These are phyloP conservation scores for Metschnikowia chrysomelidarum DNA, from an alignment of 805 yeast genomes.

Conservation along the genomic window DNA sequence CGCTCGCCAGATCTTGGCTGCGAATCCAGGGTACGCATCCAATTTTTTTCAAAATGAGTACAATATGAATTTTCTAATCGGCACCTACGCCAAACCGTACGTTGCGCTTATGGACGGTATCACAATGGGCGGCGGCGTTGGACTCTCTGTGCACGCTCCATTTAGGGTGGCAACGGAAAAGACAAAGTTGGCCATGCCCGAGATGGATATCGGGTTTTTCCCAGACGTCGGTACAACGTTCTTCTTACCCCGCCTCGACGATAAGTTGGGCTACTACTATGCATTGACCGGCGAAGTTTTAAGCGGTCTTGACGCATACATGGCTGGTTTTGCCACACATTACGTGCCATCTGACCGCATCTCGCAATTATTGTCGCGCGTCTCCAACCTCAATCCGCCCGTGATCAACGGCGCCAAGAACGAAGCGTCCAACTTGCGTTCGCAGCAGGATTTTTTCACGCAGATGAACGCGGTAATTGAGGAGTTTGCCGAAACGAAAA, in stretches of 20 bases:
- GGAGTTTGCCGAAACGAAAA: constrained; percentile 64
- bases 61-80: constrained; percentile 70
- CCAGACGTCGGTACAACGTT: constrained; percentile 96
- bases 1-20: constrained; percentile 55
- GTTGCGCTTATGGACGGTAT: constrained; percentile 88
- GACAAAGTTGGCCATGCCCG: constrained; percentile 96
- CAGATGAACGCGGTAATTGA: constrained; percentile 72
- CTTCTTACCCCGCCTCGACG: constrained; percentile 79
- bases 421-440: constrained; percentile 20
- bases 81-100: constrained; percentile 84
- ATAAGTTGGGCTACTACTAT: constrained; percentile 78
- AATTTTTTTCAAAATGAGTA: constrained; percentile 80
- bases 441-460: constrained; percentile 43
- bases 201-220: constrained; percentile 92
- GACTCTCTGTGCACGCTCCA: constrained; percentile 84
- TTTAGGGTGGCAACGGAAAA: constrained; percentile 91
- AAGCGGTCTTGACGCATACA: constrained; percentile 75
- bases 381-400: constrained; percentile 57
- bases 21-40: constrained; percentile 47
- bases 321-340: constrained; percentile 88
- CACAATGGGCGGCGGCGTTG: constrained; percentile 98
- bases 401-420: constrained; percentile 27
- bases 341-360: constrained; percentile 70
- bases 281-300: constrained; percentile 84
- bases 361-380: constrained; percentile 58